A percentile compares a stretch with the other conserved stretches of the same genome.
These are phyloP conservation scores for Sugiyamaella sp. DNA, from an alignment of 1,139 yeast species.

Conservation along the genomic window DNA sequence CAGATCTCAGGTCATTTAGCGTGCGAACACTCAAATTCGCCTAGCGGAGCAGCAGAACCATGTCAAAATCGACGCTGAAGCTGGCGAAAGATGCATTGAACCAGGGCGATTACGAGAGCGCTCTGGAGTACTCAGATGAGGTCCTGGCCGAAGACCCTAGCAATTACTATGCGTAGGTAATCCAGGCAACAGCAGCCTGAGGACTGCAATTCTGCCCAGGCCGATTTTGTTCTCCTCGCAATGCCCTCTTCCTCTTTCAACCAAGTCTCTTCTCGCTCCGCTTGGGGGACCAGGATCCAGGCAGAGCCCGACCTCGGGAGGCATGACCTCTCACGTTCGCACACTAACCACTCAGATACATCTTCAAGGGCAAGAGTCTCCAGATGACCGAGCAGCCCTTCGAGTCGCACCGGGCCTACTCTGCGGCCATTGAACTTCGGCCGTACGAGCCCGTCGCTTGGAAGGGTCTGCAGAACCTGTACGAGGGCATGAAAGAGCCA, in stretches of 20 bases:
- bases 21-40: neutral
- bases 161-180: conserved; percentile 65
- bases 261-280: too few species aligned
- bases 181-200: too few species aligned
- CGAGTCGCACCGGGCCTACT: conserved; percentile 55
- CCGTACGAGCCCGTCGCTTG: conserved; percentile 66
- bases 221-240: conserved; percentile 14
- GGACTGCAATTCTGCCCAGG: too few species aligned
- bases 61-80: conserved; percentile 24
- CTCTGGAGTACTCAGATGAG: conserved; percentile 33
- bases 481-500: conserved; percentile 50
- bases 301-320: too few species aligned
- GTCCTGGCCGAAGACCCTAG: conserved; percentile 49
- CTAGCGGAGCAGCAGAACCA: neutral
- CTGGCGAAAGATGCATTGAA: conserved; percentile 51
- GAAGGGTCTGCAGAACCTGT: conserved; percentile 73
- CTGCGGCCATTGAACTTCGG: conserved; percentile 58
- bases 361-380: conserved; percentile 57
- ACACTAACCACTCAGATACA: conserved; percentile 28
- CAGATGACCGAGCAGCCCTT: conserved; percentile 48
- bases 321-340: too few species aligned
- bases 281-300: too few species aligned
- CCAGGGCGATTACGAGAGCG: conserved; percentile 51
- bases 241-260: too few species aligned
- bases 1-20: neutral